These are phyloP conservation scores for Amorphotheca resinae DNA, from an alignment of 495 filamentous ascomycete genomes.

Conservation along the genomic window DNA sequence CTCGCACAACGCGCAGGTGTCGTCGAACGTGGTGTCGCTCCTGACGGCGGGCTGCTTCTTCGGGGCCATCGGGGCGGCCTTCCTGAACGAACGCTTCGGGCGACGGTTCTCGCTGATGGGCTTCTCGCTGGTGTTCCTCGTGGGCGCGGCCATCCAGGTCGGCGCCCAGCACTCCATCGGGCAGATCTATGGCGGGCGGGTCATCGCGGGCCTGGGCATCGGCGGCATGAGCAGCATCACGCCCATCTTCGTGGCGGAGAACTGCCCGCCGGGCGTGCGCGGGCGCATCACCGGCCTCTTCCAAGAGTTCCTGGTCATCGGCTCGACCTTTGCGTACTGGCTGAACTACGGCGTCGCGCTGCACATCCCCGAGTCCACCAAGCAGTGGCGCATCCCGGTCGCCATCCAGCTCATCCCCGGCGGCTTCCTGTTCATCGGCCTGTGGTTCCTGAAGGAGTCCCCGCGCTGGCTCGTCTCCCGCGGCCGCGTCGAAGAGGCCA, in stretches of 20 bases:
- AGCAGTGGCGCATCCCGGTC: constrained; percentile 39
- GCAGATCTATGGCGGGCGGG: constrained; percentile 29
- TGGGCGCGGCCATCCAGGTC: constrained; percentile 28
- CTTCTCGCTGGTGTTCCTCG: constrained; percentile 26
- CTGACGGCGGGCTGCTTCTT: constrained; percentile 34
- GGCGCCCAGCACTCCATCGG: constrained; percentile 25
- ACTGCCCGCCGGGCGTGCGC: constrained; percentile 40
- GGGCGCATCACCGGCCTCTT: constrained; percentile 33
- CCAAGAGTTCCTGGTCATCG: constrained; percentile 22
- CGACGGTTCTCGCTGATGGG: constrained; percentile 27
- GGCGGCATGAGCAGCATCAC: constrained; percentile 41
- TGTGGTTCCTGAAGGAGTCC: constrained; percentile 13
- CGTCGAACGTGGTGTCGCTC: constrained; percentile 48
- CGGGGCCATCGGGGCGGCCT: constrained; percentile 14
- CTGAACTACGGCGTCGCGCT: constrained; percentile 36
- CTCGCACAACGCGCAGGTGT: constrained; percentile 29
- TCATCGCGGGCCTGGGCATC: constrained; percentile 43
- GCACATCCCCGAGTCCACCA: constrained; percentile 9
- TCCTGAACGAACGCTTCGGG: constrained; percentile 26
- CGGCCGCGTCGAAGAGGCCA: constrained; percentile 9
- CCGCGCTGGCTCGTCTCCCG: constrained; percentile 11
- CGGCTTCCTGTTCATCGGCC: constrained; percentile 4
- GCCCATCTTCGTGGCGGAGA: constrained; percentile 33
- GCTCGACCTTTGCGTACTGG: constrained; percentile 40
- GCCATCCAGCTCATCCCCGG: constrained; percentile 12